A percentile compares a stretch with the other conserved stretches of the same genome.
Conservation (phyloP, 1,139 yeast genomes). For the Yamadazyma epiphylla region DNA sequence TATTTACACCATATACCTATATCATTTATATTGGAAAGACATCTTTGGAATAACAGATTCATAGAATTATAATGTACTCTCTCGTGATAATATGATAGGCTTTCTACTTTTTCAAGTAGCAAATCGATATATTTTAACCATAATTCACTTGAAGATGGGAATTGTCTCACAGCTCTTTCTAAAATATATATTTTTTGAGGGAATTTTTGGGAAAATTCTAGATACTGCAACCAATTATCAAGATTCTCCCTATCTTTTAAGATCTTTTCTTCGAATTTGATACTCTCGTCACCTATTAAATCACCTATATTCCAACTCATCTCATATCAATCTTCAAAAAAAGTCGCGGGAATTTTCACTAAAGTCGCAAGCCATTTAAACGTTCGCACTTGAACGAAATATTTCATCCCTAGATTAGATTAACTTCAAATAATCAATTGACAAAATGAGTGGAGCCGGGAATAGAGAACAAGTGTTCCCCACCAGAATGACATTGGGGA, state of each 20-base stretch:
- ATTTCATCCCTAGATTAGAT: neutral
- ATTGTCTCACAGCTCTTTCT: constrained; percentile 47
- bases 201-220: constrained; percentile 19
- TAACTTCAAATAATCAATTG: neutral
- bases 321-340: neutral
- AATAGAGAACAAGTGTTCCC: constrained; percentile 88
- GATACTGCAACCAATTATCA: constrained; percentile 53
- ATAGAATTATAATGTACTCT: constrained; percentile 28
- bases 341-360: neutral
- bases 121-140: constrained; percentile 51
- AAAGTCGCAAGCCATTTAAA: neutral
- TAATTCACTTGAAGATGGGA: constrained; percentile 50
- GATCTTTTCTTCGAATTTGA: constrained; percentile 43
- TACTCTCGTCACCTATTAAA: constrained; percentile 28
- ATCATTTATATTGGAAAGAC: constrained; percentile 41
- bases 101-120: constrained; percentile 20
- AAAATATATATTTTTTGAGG: constrained; percentile 40
- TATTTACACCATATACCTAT: constrained; percentile 57
- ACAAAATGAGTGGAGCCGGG: constrained; percentile 44
- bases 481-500: constrained; percentile 93
- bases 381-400: neutral
- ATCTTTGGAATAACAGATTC: constrained; percentile 42
- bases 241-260: constrained; percentile 40
- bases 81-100: constrained; percentile 24
- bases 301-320: constrained; percentile 12